phyloP scores from a whole-genome alignment of 2,329 filamentous ascomycete genomes.

The Fusarium ambrosium region DNA sequence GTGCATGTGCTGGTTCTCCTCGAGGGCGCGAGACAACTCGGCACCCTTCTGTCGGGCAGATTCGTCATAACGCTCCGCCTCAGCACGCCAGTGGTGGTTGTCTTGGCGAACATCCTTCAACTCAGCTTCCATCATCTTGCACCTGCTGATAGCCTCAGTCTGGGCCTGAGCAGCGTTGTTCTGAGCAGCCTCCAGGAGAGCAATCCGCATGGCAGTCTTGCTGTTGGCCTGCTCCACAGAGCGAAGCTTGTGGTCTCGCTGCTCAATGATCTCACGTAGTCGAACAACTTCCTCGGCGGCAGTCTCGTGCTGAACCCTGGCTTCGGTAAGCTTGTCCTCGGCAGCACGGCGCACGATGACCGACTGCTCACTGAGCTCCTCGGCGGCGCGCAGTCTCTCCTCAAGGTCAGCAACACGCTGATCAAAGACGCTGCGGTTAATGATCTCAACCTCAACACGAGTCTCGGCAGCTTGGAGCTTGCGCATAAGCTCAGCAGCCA shows the following conservation, averaged over 20 bases:
- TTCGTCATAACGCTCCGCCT: constrained; percentile 71
- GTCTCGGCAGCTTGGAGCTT: constrained; percentile 70
- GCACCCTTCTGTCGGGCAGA: constrained; percentile 62
- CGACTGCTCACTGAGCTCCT: constrained; percentile 75
- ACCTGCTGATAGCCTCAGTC: constrained; percentile 67
- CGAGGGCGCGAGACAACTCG: constrained; percentile 62
- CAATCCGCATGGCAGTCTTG: constrained; percentile 71
- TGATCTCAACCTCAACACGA: constrained; percentile 71
- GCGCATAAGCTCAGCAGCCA: constrained; percentile 65
- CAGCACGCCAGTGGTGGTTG: constrained; percentile 70
- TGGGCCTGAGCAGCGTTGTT: constrained; percentile 67
- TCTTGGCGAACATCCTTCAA: constrained; percentile 69
- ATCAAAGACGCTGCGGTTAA: constrained; percentile 70
- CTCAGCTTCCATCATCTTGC: constrained; percentile 67
- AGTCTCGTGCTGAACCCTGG: constrained; percentile 77
- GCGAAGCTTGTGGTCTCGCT: constrained; percentile 77
- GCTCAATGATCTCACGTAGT: constrained; percentile 75
- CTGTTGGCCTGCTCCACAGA: constrained; percentile 67
- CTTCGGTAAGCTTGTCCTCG: constrained; percentile 79
- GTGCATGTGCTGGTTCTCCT: constrained; percentile 80
- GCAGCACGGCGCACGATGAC: constrained; percentile 73
- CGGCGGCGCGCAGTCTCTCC: constrained; percentile 73
- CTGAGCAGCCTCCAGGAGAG: constrained; percentile 78
- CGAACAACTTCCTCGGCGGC: constrained; percentile 80
- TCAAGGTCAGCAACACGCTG: constrained; percentile 78